A percentile compares a stretch with the other conserved stretches of the same genome.
These are phyloP conservation scores for Stachybotrys echinatus DNA, from an alignment of 2,329 filamentous ascomycete genomes.

Conservation along the genomic window DNA sequence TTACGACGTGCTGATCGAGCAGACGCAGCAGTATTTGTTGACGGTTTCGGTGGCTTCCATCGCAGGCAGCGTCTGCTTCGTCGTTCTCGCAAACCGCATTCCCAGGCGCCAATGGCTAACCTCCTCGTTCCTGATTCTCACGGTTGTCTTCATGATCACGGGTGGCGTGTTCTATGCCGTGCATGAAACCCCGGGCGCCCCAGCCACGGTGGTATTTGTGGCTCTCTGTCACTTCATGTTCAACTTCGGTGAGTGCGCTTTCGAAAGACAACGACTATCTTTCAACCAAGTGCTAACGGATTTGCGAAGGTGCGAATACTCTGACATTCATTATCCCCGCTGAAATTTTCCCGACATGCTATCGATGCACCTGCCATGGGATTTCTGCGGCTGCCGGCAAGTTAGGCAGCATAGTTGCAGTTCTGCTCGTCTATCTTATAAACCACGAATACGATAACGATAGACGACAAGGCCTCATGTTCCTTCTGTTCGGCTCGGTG, in stretches of 20 bases:
- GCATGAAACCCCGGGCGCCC: slow-evolving; percentile 32
- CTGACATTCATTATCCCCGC: slow-evolving; percentile 60
- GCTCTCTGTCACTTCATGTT: slow-evolving; percentile 50
- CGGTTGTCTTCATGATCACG: slow-evolving; percentile 41
- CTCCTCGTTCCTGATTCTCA: slow-evolving; percentile 40
- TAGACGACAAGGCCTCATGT: slow-evolving; percentile 42
- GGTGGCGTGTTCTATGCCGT: slow-evolving; percentile 46
- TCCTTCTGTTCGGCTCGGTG: slow-evolving; percentile 44
- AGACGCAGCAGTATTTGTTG: slow-evolving; percentile 47
- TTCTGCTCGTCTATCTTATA: slow-evolving; percentile 45
- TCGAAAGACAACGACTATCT: not conserved
- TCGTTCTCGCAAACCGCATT: slow-evolving; percentile 41
- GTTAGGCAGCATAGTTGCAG: slow-evolving; percentile 48
- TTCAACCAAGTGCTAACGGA: slow-evolving; percentile 7
- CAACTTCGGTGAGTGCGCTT: slow-evolving; percentile 42
- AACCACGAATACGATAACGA: slow-evolving; percentile 35
- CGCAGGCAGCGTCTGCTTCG: slow-evolving; percentile 42
- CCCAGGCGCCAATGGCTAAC: slow-evolving; percentile 46
- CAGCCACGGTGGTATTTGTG: slow-evolving; percentile 43
- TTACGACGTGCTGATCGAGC: slow-evolving; percentile 44
- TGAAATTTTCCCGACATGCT: slow-evolving; percentile 60
- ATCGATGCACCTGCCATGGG: slow-evolving; percentile 57
- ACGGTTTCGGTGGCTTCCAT: slow-evolving; percentile 48
- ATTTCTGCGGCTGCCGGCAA: slow-evolving; percentile 58
- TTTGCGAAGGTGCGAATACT: slow-evolving; percentile 46